phyloP scores from a whole-genome alignment of 2,329 filamentous ascomycete genomes.

The Beauveria asiatica region DNA sequence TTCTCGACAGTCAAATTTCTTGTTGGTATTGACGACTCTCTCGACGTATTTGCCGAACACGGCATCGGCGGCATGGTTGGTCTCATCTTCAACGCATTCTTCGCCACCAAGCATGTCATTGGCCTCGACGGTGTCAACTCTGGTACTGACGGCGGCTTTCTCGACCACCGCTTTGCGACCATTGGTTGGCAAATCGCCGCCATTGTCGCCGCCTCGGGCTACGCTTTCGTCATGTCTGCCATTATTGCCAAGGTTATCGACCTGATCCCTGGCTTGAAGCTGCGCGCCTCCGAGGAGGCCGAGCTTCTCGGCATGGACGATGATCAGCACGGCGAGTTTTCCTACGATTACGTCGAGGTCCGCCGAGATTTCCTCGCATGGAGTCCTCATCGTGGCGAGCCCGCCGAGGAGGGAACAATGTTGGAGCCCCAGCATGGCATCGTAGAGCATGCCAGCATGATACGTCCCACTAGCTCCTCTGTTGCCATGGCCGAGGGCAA shows the following conservation, averaged over 20 bases:
- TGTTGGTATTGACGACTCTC: conserved; percentile 59
- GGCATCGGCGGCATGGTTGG: conserved; percentile 61
- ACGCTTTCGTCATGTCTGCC: conserved; percentile 66
- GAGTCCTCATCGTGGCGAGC: conserved; percentile 66
- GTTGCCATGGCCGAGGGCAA: conserved; percentile 13
- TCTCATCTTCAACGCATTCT: conserved; percentile 65
- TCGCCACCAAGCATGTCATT: conserved; percentile 61
- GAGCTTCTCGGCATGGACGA: conserved; percentile 85
- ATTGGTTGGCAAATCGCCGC: conserved; percentile 76
- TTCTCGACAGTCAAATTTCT: conserved; percentile 45
- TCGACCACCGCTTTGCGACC: conserved; percentile 65
- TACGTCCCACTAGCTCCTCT: conserved; percentile 18
- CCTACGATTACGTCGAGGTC: conserved; percentile 85
- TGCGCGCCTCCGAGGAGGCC: conserved; percentile 72
- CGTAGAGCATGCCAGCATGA: conserved; percentile 48
- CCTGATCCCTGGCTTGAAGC: conserved; percentile 65
- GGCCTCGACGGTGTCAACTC: conserved; percentile 71
- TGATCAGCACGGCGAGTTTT: conserved; percentile 83
- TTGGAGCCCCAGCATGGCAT: conserved; percentile 64
- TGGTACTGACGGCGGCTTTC: conserved; percentile 57
- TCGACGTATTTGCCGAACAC: conserved; percentile 67
- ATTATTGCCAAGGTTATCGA: conserved; percentile 68
- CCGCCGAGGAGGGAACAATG: conserved; percentile 46
- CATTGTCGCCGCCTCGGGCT: conserved; percentile 56
- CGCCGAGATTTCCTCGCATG: conserved; percentile 81